Percentiles rank a stretch among this genome's conserved stretches.
These are phyloP conservation scores for Monosporascus cannonballus DNA, from an alignment of 2,329 filamentous ascomycete species.

Conservation along the genomic window DNA sequence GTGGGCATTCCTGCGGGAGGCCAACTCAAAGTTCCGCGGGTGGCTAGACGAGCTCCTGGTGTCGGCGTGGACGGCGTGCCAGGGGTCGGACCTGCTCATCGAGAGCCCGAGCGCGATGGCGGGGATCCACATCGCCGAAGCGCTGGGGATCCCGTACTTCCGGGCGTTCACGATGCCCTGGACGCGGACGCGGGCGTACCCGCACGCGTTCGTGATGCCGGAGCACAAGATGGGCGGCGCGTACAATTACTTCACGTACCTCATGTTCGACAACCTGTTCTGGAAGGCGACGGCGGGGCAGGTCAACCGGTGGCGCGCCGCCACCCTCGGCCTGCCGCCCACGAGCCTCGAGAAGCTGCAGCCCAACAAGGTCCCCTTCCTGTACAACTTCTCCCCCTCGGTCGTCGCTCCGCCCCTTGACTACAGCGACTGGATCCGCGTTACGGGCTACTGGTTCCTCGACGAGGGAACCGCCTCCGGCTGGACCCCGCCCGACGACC, in stretches of 20 bases:
- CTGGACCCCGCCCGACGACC: conserved; percentile 70
- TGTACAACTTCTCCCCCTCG: conserved; percentile 93
- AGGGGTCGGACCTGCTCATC: conserved; percentile 83
- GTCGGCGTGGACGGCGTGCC: conserved; percentile 77
- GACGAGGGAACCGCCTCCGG: conserved; percentile 61
- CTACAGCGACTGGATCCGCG: conserved; percentile 95
- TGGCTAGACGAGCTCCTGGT: conserved; percentile 88
- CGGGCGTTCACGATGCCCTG: conserved; percentile 98
- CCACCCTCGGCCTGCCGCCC: conserved; percentile 67
- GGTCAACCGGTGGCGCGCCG: conserved; percentile 88
- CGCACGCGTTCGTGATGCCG: conserved; percentile 90
- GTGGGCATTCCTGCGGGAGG: conserved; percentile 80
- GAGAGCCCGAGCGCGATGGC: conserved; percentile 97
- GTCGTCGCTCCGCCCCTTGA: conserved; percentile 94
- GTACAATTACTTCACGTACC: conserved; percentile 93
- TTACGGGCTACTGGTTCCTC: conserved; percentile 97
- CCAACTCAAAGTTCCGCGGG: conserved; percentile 80
- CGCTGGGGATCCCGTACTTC: conserved; percentile 89
- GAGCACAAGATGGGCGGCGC: conserved; percentile 91
- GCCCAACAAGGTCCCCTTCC: conserved; percentile 92
- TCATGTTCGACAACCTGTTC: conserved; percentile 94
- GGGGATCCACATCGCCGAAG: conserved; percentile 95
- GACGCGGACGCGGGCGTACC: conserved; percentile 92
- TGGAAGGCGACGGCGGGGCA: conserved; percentile 91
- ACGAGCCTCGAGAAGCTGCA: conserved; percentile 89